Conservation (phyloP, 495 filamentous ascomycete species). For the Usnea hakonensis region DNA sequence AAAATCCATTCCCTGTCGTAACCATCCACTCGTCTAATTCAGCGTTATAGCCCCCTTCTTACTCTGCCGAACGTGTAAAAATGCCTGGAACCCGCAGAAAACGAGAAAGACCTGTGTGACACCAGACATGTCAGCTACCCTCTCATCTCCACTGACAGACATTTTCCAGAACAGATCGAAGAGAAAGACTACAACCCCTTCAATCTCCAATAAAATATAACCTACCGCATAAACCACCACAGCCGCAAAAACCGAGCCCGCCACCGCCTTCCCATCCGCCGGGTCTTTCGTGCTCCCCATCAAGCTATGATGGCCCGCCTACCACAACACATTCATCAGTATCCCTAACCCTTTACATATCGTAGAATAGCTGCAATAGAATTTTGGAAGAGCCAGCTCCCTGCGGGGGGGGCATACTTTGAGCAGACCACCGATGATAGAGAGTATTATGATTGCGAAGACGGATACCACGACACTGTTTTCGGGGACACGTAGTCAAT, state of each 20-base stretch:
- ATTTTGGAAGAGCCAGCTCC: not conserved
- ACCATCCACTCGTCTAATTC: constrained; percentile 30
- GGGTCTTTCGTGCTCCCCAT: constrained; percentile 70
- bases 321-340: not conserved
- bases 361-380: not conserved
- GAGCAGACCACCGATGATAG: constrained; percentile 72
- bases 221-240: constrained; percentile 80
- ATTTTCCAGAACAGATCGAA: not conserved
- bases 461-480: constrained; percentile 75
- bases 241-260: constrained; percentile 72
- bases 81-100: constrained; percentile 81
- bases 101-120: constrained; percentile 68
- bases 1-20: not conserved
- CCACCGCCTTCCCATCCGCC: constrained; percentile 65
- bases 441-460: constrained; percentile 84
- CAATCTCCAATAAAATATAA: not conserved
- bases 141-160: not conserved
- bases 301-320: constrained; percentile 69
- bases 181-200: no score
- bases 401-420: constrained; percentile 38
- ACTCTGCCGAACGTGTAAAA: constrained; percentile 67
- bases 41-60: constrained; percentile 76
- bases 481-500: not conserved
- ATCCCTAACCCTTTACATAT: not conserved
- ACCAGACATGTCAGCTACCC: not conserved